phyloP scores from a whole-genome alignment of 2,329 filamentous ascomycete species.

The Trematosphaeria pertusa region DNA sequence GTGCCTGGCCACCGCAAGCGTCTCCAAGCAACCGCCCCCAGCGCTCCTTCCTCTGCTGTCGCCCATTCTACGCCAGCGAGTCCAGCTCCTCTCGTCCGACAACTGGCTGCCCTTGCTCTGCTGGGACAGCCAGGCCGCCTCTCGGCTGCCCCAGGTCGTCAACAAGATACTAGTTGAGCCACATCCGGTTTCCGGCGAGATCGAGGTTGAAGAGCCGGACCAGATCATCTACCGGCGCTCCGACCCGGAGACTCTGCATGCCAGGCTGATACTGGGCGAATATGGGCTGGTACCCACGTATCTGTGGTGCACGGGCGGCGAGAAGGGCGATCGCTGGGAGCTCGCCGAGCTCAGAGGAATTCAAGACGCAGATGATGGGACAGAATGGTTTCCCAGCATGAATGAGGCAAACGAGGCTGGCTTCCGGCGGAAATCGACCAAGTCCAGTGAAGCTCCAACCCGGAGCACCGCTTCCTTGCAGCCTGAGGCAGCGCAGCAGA shows the following conservation, averaged over 20 bases:
- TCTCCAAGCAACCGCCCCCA: conserved; percentile 65
- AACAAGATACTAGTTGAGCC: conserved; percentile 72
- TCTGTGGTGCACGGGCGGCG: conserved; percentile 72
- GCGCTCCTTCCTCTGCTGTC: conserved; percentile 67
- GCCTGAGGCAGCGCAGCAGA: conserved; percentile 21
- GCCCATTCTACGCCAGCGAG: conserved; percentile 68
- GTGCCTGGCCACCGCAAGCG: conserved; percentile 67
- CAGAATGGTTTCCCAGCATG: conserved; percentile 64
- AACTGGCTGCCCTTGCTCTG: conserved; percentile 77
- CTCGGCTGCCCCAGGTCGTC: conserved; percentile 67
- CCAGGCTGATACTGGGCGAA: conserved; percentile 67
- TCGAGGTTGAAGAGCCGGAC: conserved; percentile 75
- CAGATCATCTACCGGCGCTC: conserved; percentile 70
- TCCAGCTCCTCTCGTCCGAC: conserved; percentile 67
- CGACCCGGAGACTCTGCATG: conserved; percentile 77
- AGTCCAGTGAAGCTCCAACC: conserved; percentile 22
- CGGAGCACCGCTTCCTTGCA: conserved; percentile 16
- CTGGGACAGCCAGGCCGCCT: conserved; percentile 67
- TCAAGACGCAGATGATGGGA: conserved; percentile 62
- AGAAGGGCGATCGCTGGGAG: conserved; percentile 72
- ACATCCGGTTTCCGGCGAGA: conserved; percentile 81
- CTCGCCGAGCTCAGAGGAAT: conserved; percentile 72
- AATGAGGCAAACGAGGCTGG: conserved; percentile 65
- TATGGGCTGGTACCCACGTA: conserved; percentile 70
- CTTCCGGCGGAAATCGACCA: conserved; percentile 36